Percentiles rank a stretch among this genome's conserved stretches.
Conservation (phyloP, 257 asterid genomes). For the Solanum rostratum region DNA sequence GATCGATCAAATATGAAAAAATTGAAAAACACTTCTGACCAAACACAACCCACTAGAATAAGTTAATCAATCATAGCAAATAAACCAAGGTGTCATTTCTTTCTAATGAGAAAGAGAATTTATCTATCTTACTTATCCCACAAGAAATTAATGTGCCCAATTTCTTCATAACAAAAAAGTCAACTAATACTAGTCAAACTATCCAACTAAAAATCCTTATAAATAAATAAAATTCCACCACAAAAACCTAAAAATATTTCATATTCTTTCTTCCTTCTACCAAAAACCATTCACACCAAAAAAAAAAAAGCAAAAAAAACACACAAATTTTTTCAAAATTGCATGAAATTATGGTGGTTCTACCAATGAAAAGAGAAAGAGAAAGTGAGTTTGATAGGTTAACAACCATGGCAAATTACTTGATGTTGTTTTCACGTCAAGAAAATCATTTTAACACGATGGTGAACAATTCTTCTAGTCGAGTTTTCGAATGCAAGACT, state of each 20-base stretch:
- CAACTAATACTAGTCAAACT: constrained; percentile 16
- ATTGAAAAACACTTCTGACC: background rate
- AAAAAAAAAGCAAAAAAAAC: background rate
- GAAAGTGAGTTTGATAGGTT: constrained; percentile 3
- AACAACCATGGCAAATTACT: constrained; percentile 32
- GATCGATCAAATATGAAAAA: background rate
- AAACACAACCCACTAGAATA: background rate
- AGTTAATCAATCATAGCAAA: background rate
- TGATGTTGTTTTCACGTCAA: constrained; percentile 25
- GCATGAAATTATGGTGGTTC: background rate
- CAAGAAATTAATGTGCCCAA: constrained; percentile 2
- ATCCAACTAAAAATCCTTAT: constrained; percentile 2
- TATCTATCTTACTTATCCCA: constrained; percentile 1
- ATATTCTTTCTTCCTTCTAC: background rate
- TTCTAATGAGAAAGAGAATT: background rate
- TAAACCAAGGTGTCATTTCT: background rate
- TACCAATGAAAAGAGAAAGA: constrained; percentile 23
- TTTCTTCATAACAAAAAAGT: constrained; percentile 5
- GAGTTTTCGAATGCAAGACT: constrained; percentile 56
- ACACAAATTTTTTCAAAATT: background rate
- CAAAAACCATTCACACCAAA: background rate
- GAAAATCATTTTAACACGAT: background rate
- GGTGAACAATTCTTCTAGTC: background rate
- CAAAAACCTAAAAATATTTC: background rate
- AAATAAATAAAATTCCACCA: background rate